Evolutionary conservation across 2,329 filamentous ascomycete genomes (phyloP), one percentile per base, ranked within the genome.

Genomic region (Aspergillus candidus): DNA sequence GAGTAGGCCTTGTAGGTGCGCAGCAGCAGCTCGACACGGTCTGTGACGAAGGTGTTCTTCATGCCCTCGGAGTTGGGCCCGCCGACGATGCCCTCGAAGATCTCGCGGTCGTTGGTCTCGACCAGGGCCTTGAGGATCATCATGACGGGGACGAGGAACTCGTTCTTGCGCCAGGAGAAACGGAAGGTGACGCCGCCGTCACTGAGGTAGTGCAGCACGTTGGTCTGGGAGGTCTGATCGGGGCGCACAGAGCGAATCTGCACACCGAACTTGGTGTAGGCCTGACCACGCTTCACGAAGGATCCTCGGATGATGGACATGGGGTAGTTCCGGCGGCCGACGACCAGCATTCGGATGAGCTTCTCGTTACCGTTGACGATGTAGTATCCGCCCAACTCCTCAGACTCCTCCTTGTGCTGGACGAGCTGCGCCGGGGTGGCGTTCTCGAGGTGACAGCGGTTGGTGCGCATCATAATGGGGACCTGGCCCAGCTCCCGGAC

Each of bases 291-390:
- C 59, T 88, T 90, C 52, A 80, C 78, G 72, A 97, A 98, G 55
- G 90, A 94, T 38, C 85, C 83, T 62, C 93, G 86, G 56, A 88
- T 80, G 65, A 97, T 96, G 37, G 91, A 91, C 80, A 96, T 86
- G 40, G 93, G 91, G 61, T 88, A 96, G 67, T 98, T 98, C 60
- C 93, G 79, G 67, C 88, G 82, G 63, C 89, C 88, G 50, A 97
- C 80, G 52, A 95, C 83, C 50, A 98, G 76, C 73, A 97, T 82
- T 62, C 93, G 88, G 57, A 97, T 89, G 46, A 97, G 80, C 72
- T 96, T 97, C 68, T 98, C 93, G 60, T 90, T 95, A 53, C 93
- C 93, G 65, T 98, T 98, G 59, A 98, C 86, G 58, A 98, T 82
- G 62, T 97, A 98, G 67, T 97, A 98, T 35, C 93, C 93, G 32